Conservation (phyloP, 352 stramenopile species). For the Pythium volutum region DNA sequence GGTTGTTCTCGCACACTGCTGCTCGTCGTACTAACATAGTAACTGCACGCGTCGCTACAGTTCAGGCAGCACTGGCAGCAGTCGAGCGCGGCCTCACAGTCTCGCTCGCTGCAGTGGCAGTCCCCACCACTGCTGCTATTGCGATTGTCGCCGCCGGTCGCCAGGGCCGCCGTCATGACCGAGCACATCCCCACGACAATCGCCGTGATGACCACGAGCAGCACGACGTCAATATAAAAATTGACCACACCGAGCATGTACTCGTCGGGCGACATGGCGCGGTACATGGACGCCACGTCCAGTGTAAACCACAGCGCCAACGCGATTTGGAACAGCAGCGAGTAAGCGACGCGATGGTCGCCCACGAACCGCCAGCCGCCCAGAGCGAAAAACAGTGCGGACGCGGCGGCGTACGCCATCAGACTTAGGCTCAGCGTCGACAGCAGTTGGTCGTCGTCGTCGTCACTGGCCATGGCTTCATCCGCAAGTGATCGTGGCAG, state of each 20-base stretch:
- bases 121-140: not conserved
- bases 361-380: not conserved
- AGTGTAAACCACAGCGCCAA: conserved; percentile 23
- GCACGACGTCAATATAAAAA: conserved; percentile 41
- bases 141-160: not conserved
- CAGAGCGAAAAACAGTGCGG: not conserved
- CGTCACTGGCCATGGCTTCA: not conserved
- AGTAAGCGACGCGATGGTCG: not conserved
- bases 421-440: not conserved
- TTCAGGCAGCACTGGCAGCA: no score
- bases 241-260: conserved; percentile 34
- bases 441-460: not conserved
- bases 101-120: no score
- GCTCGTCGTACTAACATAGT: no score
- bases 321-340: conserved; percentile 13
- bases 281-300: conserved; percentile 25
- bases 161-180: not conserved
- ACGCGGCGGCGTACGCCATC: not conserved
- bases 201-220: conserved; percentile 12
- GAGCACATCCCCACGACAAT: no score
- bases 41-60: no score
- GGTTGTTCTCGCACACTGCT: no score
- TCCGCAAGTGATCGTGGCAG: not conserved
- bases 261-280: conserved; percentile 31
- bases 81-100: no score